A percentile compares a stretch with the other conserved stretches of the same genome.
phyloP scores from a whole-genome alignment of 2,329 filamentous ascomycete species.

The Fusarium goolgardi region DNA sequence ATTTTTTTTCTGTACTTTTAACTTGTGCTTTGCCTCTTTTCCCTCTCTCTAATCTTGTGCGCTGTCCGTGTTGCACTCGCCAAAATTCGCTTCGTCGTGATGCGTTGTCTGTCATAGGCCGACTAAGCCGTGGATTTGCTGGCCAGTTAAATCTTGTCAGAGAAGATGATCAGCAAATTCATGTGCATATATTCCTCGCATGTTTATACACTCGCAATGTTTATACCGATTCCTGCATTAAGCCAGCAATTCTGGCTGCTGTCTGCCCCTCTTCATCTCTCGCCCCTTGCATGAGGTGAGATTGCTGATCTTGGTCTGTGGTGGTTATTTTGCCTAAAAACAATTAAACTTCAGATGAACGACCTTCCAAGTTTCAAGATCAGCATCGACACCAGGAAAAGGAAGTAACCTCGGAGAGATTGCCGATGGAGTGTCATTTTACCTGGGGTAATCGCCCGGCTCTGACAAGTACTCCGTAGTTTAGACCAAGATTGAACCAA shows the following conservation, averaged over 20 bases:
- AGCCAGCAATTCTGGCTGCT: background rate
- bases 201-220: background rate
- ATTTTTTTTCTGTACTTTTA: background rate
- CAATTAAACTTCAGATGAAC: conserved; percentile 12
- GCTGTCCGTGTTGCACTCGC: conserved; percentile 26
- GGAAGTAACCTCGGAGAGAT: conserved; percentile 15
- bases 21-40: background rate
- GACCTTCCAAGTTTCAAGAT: background rate
- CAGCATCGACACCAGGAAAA: conserved; percentile 1
- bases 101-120: conserved; percentile 6
- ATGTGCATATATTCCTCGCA: conserved; percentile 2
- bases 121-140: background rate
- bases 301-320: background rate
- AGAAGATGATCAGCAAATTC: conserved; percentile 3
- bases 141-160: background rate
- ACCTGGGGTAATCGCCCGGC: background rate
- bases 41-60: conserved; percentile 2
- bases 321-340: conserved; percentile 22
- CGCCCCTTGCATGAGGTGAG: conserved; percentile 7
- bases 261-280: conserved; percentile 1
- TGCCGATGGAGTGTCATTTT: conserved; percentile 10
- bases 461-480: background rate
- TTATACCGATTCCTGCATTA: background rate
- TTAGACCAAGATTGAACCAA: background rate
- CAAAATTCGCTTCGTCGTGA: conserved; percentile 11